Base-by-base conservation (phyloP, 2,329 filamentous ascomycete species). In the Seiridium cupressi region DNA sequence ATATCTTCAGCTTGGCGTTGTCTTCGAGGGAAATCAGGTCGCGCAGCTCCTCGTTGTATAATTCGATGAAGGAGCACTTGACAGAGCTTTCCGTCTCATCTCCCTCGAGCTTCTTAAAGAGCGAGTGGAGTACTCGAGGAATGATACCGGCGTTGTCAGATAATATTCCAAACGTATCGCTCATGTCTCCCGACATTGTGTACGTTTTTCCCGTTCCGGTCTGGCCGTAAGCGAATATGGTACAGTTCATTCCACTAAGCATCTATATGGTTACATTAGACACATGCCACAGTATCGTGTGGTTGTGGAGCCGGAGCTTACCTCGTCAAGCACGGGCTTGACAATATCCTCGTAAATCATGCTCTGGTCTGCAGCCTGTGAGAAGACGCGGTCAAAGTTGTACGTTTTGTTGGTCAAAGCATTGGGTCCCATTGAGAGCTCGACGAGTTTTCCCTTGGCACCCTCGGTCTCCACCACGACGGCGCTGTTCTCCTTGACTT, bases 181-280 rank as follows among this genome's bases (percentile, higher is more conserved):
- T 91, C 87, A 99, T 97, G 74, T 99, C 94, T 59, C 95, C 95
- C 0, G 94, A 97, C 95, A 99, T 99, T 32, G 95, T 99, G 76
- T 99, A 99, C 11, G 95, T 99, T 76, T 99, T 99, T 68, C 95
- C 95, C 0, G 95, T 99, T 49, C 95, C 95, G 0, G 95, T 99
- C 74, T 99, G 95, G 34, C 95, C 95, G 73, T 99, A 99, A 40
- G 95, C 95, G 69, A 99, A 99, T 62, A 99, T 97, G 4, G 95
- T 99, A 77, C 95, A 99, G 74, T 99, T 99, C 78, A 92, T 98
- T 57, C 95, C 95, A 32, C 88, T 85, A 47, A 99, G 84, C 83
- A 98, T 97, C 92, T 96, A 66, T 1, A 42, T 26, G 46, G 49
- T 11, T 9, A 35, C 18, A 38, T 32, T 35, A 53, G 32, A 38